phyloP scores from a whole-genome alignment of 306 rosid species.

The Mimosa bimucronata region DNA sequence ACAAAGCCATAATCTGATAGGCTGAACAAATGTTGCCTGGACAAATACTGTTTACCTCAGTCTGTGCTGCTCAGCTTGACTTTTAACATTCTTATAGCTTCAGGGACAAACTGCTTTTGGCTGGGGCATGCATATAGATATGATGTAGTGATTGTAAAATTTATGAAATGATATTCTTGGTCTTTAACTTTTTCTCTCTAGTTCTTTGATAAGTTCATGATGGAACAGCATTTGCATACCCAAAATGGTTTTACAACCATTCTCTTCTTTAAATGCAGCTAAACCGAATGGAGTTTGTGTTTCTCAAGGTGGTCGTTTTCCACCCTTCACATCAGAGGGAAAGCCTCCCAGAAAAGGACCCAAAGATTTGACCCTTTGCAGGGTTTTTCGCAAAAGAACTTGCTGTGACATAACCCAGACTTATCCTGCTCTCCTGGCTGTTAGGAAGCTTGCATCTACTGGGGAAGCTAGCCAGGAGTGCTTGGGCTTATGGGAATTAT shows the following conservation, averaged over 20 bases:
- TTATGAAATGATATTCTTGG: background rate
- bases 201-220: constrained; percentile 3
- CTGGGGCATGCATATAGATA: background rate
- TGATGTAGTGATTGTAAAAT: background rate
- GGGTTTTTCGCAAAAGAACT: constrained; percentile 80
- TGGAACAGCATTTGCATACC: background rate
- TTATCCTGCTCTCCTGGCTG: constrained; percentile 72
- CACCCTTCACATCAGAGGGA: constrained; percentile 75
- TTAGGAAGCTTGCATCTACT: constrained; percentile 77
- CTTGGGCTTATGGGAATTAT: constrained; percentile 86
- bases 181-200: background rate
- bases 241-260: background rate
- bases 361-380: constrained; percentile 83
- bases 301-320: constrained; percentile 91
- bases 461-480: constrained; percentile 90
- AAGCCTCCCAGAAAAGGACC: constrained; percentile 77
- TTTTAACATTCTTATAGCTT: background rate
- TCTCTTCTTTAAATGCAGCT: constrained; percentile 49
- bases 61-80: constrained; percentile 7
- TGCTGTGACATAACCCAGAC: constrained; percentile 88
- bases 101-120: background rate
- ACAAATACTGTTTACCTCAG: background rate
- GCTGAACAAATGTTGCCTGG: constrained; percentile 1
- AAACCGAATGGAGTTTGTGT: constrained; percentile 64
- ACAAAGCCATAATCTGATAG: constrained; percentile 3